Evolutionary conservation across 352 stramenopile species (phyloP).

Genomic region (Globisporangium nodosum): DNA sequence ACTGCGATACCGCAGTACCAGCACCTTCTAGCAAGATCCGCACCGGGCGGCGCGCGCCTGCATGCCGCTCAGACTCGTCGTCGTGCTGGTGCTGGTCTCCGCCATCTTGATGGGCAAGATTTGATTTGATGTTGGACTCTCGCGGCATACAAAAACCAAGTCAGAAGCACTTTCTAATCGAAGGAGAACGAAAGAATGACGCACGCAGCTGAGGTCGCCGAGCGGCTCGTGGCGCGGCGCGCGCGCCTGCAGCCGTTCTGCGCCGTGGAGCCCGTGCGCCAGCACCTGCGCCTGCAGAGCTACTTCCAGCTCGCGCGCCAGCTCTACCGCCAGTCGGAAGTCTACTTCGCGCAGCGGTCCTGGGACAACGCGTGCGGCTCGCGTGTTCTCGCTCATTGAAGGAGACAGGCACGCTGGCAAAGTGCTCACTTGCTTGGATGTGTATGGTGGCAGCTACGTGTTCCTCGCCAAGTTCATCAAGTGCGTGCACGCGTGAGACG

Average conservation of each 20-base stretch:
- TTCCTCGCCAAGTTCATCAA: conserved; percentile 80
- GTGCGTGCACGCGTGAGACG: conserved; percentile 21
- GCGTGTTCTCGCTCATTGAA: neutral
- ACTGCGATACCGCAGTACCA: neutral
- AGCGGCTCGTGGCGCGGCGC: conserved; percentile 56
- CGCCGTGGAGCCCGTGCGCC: conserved; percentile 55
- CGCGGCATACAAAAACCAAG: neutral
- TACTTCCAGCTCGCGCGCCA: conserved; percentile 73
- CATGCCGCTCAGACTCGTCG: conserved; percentile 39
- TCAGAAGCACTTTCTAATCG: neutral
- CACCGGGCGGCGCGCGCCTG: conserved; percentile 37
- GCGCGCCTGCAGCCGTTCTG: conserved; percentile 54
- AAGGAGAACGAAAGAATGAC: neutral
- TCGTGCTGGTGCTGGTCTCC: conserved; percentile 11
- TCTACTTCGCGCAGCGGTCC: conserved; percentile 48
- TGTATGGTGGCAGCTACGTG: conserved; percentile 47
- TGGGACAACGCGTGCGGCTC: conserved; percentile 64
- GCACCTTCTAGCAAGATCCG: neutral
- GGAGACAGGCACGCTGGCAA: neutral
- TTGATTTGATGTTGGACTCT: neutral
- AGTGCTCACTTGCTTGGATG: neutral
- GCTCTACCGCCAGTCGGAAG: conserved; percentile 70
- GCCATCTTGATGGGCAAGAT: conserved; percentile 1
- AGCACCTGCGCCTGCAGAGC: conserved; percentile 51
- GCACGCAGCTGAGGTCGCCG: conserved; percentile 18